phyloP scores from a whole-genome alignment of 2,329 filamentous ascomycete species.

The Hypocrella siamensis region DNA sequence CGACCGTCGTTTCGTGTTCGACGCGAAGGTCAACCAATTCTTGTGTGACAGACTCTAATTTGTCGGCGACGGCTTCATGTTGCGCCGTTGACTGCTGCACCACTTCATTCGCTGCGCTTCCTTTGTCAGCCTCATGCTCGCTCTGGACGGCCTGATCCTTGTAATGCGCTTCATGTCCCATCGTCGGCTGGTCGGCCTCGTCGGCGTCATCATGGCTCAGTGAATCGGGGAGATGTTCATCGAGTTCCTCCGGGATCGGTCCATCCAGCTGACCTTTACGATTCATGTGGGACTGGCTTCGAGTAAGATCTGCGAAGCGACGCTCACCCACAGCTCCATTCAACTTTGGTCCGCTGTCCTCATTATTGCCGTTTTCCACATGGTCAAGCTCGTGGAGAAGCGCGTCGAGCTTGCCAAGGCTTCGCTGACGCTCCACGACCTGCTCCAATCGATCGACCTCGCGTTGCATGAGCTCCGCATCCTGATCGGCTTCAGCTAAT shows the following conservation, averaged over 20 bases:
- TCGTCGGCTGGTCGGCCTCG: too few species aligned
- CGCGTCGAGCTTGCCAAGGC: constrained; percentile 85
- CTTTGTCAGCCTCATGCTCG: constrained; percentile 5
- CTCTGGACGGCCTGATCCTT: background rate
- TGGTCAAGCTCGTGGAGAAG: constrained; percentile 81
- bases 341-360: constrained; percentile 10
- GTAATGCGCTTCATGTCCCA: background rate
- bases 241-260: constrained; percentile 37
- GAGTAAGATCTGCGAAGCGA: constrained; percentile 33
- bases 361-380: constrained; percentile 41
- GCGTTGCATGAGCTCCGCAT: constrained; percentile 90
- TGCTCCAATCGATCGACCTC: constrained; percentile 90
- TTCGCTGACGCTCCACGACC: constrained; percentile 87
- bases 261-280: constrained; percentile 38
- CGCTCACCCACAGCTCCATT: constrained; percentile 14
- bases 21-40: constrained; percentile 82
- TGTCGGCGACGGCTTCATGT: constrained; percentile 75
- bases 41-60: constrained; percentile 79
- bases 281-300: constrained; percentile 37
- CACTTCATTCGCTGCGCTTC: constrained; percentile 21
- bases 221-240: constrained; percentile 31
- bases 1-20: constrained; percentile 73
- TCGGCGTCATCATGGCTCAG: constrained; percentile 22
- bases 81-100: constrained; percentile 58
- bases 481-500: constrained; percentile 87